Conservation (phyloP, 768 basidiomycete genomes). For the Lyophyllum decastes region DNA sequence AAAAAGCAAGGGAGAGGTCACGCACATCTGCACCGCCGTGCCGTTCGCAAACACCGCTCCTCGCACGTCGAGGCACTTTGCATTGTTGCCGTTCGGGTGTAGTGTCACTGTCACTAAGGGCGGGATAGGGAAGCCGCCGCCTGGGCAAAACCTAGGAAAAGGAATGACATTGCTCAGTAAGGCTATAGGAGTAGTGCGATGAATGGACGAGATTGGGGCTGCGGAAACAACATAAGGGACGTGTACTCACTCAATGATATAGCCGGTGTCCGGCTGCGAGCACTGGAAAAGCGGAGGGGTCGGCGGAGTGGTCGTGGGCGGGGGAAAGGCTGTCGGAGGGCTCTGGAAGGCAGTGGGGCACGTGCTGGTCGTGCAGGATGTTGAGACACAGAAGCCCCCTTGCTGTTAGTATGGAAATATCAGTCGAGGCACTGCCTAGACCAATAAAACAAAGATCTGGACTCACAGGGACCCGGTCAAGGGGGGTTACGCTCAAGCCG, state of each 20-base stretch:
- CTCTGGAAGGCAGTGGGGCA: neutral
- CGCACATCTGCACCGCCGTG: neutral
- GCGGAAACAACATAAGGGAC: neutral
- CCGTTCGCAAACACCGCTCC: neutral
- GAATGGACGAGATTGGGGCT: neutral
- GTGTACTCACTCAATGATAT: neutral
- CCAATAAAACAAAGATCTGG: neutral
- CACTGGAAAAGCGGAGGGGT: neutral
- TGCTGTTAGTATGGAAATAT: neutral
- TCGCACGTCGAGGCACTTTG: neutral
- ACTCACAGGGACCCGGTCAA: slow-evolving; percentile 15
- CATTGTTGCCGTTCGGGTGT: neutral
- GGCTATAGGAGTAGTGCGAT: neutral
- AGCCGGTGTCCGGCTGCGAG: neutral
- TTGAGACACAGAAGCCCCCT: neutral
- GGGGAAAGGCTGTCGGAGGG: neutral
- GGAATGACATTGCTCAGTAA: too few species aligned
- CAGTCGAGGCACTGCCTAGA: neutral
- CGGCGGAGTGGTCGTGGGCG: neutral
- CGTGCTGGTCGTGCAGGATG: neutral
- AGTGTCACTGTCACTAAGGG: too few species aligned
- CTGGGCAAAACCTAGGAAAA: neutral
- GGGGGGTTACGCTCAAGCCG: slow-evolving; percentile 24
- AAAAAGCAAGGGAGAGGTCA: neutral
- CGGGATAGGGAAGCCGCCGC: neutral